Evolutionary conservation across 192 early-diverging fungal genomes (phyloP).

Genomic region (Coemansia sp.): DNA sequence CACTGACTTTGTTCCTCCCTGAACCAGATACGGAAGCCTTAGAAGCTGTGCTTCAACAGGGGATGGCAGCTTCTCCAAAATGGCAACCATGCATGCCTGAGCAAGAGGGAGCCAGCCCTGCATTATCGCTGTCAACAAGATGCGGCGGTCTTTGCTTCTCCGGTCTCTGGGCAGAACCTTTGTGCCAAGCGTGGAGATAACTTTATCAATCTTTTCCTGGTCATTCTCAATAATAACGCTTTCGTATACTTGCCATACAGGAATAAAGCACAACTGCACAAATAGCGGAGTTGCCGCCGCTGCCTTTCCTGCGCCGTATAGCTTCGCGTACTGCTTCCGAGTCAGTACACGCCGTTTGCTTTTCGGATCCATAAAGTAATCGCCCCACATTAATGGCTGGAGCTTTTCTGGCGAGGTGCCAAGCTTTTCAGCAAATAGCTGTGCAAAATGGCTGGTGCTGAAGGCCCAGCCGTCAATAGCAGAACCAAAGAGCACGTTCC

Average conservation of each 20-base stretch:
- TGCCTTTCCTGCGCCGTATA: constrained; percentile 45
- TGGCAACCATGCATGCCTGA: constrained; percentile 79
- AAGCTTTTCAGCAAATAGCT: constrained; percentile 87
- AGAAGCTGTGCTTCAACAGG: constrained; percentile 78
- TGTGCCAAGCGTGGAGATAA: constrained; percentile 82
- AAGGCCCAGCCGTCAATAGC: constrained; percentile 99
- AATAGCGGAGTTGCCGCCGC: constrained; percentile 70
- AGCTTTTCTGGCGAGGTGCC: constrained; percentile 56
- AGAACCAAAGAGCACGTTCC: constrained; percentile 96
- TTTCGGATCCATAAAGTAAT: constrained; percentile 96
- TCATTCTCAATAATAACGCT: constrained; percentile 65
- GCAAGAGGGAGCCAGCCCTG: constrained; percentile 95
- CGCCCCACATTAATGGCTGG: constrained; percentile 91
- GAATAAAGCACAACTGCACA: constrained; percentile 92
- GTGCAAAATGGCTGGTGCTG: constrained; percentile 89
- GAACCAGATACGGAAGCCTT: constrained; percentile 79
- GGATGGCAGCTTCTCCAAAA: constrained; percentile 87
- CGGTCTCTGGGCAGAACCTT: constrained; percentile 92
- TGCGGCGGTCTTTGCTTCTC: constrained; percentile 77
- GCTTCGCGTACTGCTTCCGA: constrained; percentile 85
- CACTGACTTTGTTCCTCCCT: constrained; percentile 30
- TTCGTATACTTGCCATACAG: constrained; percentile 96
- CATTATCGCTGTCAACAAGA: constrained; percentile 80
- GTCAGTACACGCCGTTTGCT: constrained; percentile 82
- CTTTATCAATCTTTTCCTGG: constrained; percentile 90